Conservation (phyloP, 306 rosid species). For the Cucumis cinereus region DNA sequence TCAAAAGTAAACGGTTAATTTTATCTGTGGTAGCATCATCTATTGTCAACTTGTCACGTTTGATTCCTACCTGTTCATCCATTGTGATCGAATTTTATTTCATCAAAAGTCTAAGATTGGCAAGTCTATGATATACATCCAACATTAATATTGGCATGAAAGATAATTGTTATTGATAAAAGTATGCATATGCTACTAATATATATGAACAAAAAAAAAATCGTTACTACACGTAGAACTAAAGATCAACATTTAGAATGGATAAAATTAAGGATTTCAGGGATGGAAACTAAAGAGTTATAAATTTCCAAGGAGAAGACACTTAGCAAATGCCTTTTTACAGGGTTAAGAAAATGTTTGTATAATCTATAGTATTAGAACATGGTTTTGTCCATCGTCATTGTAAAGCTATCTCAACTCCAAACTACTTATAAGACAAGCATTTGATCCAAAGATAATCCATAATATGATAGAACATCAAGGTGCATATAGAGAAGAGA, state of each 20-base stretch:
- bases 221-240: not conserved
- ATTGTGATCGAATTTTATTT: not conserved
- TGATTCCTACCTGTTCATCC: slow-evolving; percentile 69
- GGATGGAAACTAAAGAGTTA: not conserved
- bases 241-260: not conserved
- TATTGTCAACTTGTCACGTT: slow-evolving; percentile 57
- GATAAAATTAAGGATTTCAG: not conserved
- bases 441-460: not conserved
- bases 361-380: not conserved
- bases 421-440: not conserved
- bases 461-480: not conserved
- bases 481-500: not conserved
- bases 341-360: not conserved
- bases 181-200: not conserved
- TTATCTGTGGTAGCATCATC: slow-evolving; percentile 56
- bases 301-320: not conserved
- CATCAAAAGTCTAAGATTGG: not conserved
- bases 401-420: not conserved
- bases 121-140: not conserved
- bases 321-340: not conserved
- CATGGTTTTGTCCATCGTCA: not conserved
- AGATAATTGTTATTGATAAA: not conserved
- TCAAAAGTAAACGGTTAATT: slow-evolving; percentile 65
- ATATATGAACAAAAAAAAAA: not conserved
- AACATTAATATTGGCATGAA: not conserved